phyloP scores from a whole-genome alignment of 345 rosid genomes.

The Ceriops decandra region DNA sequence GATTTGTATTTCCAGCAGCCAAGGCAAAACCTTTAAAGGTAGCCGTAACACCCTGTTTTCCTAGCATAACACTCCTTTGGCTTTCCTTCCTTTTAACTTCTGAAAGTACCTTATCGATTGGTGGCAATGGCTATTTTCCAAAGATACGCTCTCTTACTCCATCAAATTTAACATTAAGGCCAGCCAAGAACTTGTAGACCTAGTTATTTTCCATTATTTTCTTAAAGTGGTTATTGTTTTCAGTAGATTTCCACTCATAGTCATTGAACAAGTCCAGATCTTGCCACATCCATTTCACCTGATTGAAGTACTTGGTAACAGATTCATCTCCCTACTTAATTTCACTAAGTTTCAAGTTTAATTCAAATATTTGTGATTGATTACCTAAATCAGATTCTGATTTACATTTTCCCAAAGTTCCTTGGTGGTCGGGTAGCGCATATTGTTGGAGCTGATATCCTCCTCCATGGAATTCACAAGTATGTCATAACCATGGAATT shows the following conservation, averaged over 20 bases:
- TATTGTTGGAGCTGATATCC: conserved; percentile 4
- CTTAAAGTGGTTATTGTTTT: not conserved
- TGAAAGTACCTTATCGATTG: not conserved
- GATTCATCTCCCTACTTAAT: not conserved
- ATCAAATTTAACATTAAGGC: conserved; percentile 9
- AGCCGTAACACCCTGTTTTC: not conserved
- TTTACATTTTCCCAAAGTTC: conserved; percentile 16
- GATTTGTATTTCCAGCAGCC: too few species aligned
- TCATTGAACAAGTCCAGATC: conserved; percentile 10
- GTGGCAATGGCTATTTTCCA: conserved; percentile 3
- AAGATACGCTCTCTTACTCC: conserved; percentile 8
- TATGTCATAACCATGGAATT: conserved; percentile 21
- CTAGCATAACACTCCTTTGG: not conserved
- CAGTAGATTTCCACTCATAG: not conserved
- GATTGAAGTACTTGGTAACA: conserved; percentile 17
- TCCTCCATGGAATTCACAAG: conserved; percentile 8
- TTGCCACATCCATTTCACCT: conserved; percentile 2
- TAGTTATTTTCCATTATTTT: not conserved
- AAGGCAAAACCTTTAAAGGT: too few species aligned
- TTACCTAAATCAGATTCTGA: conserved; percentile 6
- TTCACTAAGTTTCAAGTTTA: not conserved
- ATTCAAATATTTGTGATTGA: conserved; percentile 2
- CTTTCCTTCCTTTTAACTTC: conserved; percentile 1
- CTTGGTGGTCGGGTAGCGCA: conserved; percentile 2
- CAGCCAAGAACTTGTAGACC: conserved; percentile 1